These are phyloP conservation scores for Sanguinoderma infundibulare DNA, from an alignment of 1,284 basidiomycete species.

Conservation along the genomic window DNA sequence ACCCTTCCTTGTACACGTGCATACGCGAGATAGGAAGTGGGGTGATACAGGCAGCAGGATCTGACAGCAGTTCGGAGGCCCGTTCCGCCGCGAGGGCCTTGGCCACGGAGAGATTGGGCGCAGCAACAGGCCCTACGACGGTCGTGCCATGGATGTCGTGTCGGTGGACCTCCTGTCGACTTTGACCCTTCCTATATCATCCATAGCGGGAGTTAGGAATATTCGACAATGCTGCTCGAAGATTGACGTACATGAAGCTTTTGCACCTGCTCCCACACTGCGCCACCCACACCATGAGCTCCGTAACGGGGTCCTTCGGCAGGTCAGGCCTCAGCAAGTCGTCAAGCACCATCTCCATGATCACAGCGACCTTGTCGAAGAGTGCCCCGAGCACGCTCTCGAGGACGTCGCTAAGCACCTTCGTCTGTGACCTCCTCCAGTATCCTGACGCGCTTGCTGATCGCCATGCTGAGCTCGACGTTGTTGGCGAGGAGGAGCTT, in stretches of 20 bases:
- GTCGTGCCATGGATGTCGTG: conserved; percentile 63
- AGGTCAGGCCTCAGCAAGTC: conserved; percentile 66
- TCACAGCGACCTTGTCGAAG: conserved; percentile 61
- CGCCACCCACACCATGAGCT: conserved; percentile 66
- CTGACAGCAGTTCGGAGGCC: conserved; percentile 55
- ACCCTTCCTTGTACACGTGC: conserved; percentile 46
- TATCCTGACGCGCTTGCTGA: conserved; percentile 61
- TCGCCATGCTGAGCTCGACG: conserved; percentile 66
- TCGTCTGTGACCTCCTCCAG: conserved; percentile 65
- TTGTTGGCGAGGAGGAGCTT: too few relatives aligned
- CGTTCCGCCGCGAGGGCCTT: conserved; percentile 68
- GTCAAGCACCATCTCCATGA: conserved; percentile 64
- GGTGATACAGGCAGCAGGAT: conserved; percentile 48
- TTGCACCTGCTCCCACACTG: conserved; percentile 57
- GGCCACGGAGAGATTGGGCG: conserved; percentile 57
- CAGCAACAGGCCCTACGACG: conserved; percentile 62
- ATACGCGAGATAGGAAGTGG: conserved; percentile 51
- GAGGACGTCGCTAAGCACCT: conserved; percentile 77
- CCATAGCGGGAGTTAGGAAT: background rate
- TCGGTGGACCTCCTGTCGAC: conserved; percentile 43
- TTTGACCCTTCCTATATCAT: conserved; percentile 52
- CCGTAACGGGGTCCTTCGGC: conserved; percentile 68
- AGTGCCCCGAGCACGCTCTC: conserved; percentile 89
- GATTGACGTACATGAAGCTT: conserved; percentile 45
- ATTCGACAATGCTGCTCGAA: background rate